Evolutionary conservation across 208 protist species (phyloP).

Genomic region (Porcisia hertigi): DNA sequence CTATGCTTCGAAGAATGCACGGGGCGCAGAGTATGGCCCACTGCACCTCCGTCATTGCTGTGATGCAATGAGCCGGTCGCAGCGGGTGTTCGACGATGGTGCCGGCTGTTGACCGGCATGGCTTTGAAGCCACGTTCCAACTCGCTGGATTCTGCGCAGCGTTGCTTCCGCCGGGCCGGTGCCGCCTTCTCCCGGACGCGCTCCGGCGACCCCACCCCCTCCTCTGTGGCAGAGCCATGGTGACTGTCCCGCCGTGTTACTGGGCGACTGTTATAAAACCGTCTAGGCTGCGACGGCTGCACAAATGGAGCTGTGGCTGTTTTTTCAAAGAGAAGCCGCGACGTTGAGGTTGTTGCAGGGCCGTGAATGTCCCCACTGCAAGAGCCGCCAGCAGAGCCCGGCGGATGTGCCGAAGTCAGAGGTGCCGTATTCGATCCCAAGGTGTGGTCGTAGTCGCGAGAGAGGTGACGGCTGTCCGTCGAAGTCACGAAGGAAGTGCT

Average conservation of each 20-base stretch:
- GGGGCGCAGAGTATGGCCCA: neutral
- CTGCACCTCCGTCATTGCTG: neutral
- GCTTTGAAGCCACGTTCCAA: conserved; percentile 38
- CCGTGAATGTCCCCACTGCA: neutral
- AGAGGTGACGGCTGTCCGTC: conserved; percentile 18
- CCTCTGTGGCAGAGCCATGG: neutral
- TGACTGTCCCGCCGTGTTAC: conserved; percentile 8
- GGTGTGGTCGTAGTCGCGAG: conserved; percentile 28
- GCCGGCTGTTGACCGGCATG: conserved; percentile 1
- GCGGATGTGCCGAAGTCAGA: neutral
- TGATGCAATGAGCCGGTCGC: conserved; percentile 1
- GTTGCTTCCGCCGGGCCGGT: conserved; percentile 11
- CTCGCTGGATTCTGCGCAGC: conserved; percentile 18
- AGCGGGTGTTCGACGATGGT: neutral
- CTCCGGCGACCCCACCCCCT: neutral
- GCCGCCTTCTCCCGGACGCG: neutral
- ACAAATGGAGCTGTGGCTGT: conserved; percentile 5
- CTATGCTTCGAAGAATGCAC: conserved; percentile 3
- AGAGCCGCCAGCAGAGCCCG: neutral
- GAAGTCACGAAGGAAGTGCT: conserved; percentile 10
- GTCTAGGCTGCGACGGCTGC: neutral
- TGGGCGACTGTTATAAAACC: conserved; percentile 12
- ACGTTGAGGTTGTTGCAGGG: neutral
- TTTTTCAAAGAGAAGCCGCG: neutral
- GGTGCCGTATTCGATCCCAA: conserved; percentile 14